These are phyloP conservation scores for Trametes sanguinea DNA, from an alignment of 768 basidiomycete species.

Conservation along the genomic window DNA sequence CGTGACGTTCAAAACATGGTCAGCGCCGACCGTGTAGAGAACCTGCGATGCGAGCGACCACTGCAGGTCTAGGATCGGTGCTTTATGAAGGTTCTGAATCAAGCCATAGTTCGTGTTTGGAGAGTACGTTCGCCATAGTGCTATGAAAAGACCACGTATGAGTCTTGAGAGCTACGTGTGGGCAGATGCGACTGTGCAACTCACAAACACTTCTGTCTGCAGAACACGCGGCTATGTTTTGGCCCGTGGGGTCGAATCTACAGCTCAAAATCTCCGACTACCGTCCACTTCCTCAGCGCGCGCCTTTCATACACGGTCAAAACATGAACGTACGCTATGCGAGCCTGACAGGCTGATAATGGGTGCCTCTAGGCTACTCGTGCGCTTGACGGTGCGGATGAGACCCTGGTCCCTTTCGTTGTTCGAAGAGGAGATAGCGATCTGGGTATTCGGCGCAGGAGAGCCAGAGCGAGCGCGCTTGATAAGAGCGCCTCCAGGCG, in stretches of 20 bases:
- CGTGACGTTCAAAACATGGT: slow-evolving; percentile 75
- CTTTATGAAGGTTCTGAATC: slow-evolving; percentile 81
- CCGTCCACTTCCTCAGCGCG: neutral
- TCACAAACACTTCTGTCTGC: slow-evolving; percentile 87
- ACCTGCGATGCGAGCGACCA: slow-evolving; percentile 78
- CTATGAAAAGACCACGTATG: slow-evolving; percentile 38
- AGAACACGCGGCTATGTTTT: slow-evolving; percentile 91
- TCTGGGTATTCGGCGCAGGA: slow-evolving; percentile 57
- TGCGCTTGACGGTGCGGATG: slow-evolving; percentile 83
- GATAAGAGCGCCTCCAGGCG: slow-evolving; percentile 53
- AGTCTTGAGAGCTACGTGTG: neutral
- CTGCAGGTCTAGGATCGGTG: slow-evolving; percentile 89
- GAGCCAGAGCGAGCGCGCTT: slow-evolving; percentile 60
- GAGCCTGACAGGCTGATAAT: slow-evolving; percentile 90
- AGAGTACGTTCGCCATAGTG: slow-evolving; percentile 88
- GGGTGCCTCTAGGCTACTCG: slow-evolving; percentile 91
- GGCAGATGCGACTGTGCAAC: slow-evolving; percentile 35
- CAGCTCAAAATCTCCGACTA: slow-evolving; percentile 89
- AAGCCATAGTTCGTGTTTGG: slow-evolving; percentile 94
- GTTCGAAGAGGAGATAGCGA: slow-evolving; percentile 73
- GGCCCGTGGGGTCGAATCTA: slow-evolving; percentile 92
- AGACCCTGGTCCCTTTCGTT: slow-evolving; percentile 79
- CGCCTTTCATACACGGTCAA: neutral
- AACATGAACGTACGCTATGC: slow-evolving; percentile 63
- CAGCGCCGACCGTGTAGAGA: slow-evolving; percentile 87